Conservation (phyloP, 345 rosid species). For the Eucalyptus curtisii region DNA sequence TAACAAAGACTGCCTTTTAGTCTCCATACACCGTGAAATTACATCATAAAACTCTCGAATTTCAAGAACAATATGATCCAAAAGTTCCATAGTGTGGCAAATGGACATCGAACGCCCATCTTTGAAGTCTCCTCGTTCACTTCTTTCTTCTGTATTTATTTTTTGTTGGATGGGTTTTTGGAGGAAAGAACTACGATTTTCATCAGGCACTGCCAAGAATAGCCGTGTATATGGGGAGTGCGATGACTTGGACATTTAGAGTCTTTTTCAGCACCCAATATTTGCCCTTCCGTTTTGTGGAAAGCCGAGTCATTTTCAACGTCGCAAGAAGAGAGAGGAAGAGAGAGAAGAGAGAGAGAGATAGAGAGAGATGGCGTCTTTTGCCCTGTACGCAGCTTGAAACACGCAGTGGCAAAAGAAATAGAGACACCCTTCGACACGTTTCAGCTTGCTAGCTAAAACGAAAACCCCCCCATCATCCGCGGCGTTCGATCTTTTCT, state of each 20-base stretch:
- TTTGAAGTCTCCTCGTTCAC: background rate
- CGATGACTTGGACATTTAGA: background rate
- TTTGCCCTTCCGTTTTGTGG: background rate
- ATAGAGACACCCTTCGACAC: constrained; percentile 14
- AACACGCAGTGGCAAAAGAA: constrained; percentile 29
- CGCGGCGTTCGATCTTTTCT: background rate
- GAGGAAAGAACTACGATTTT: background rate
- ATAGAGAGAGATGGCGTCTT: constrained; percentile 32
- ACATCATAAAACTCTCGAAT: background rate
- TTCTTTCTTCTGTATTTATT: background rate
- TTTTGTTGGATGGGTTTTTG: background rate
- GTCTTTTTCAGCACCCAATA: background rate
- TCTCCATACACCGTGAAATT: background rate
- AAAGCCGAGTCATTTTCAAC: constrained; percentile 31
- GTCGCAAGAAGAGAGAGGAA: background rate
- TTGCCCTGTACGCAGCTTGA: constrained; percentile 50
- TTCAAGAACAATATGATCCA: background rate
- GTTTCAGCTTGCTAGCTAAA: constrained; percentile 6
- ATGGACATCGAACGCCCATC: background rate
- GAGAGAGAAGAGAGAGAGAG: too few relatives aligned
- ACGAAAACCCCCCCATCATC: background rate
- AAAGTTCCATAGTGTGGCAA: background rate
- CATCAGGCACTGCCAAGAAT: background rate
- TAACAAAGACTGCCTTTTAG: background rate
- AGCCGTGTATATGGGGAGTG: background rate